Evolutionary conservation across 1,139 yeast genomes (phyloP).

Genomic region (Candida pseudoviswanathii): DNA sequence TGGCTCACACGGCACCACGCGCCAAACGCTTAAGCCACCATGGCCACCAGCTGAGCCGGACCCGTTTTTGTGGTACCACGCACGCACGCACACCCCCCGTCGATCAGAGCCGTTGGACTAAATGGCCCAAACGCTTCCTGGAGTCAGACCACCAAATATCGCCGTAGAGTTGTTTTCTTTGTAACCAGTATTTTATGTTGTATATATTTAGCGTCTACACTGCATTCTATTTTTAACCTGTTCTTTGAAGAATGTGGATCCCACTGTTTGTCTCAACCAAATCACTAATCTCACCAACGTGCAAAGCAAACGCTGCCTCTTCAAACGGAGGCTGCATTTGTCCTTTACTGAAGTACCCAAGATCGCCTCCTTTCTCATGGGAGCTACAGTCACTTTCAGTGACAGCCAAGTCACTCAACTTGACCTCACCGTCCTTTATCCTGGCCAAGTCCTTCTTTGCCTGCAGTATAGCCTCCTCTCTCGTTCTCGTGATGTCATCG

Average conservation of each 20-base stretch:
- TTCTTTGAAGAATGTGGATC: slow-evolving; percentile 82
- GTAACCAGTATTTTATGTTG: not conserved
- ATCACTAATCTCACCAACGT: slow-evolving; percentile 82
- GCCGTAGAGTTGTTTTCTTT: not conserved
- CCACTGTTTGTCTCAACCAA: slow-evolving; percentile 92
- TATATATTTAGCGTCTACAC: not conserved
- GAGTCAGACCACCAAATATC: not conserved
- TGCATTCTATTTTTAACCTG: slow-evolving; percentile 40
- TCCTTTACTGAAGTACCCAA: slow-evolving; percentile 85
- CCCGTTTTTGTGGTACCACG: not conserved
- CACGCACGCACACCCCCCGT: no score
- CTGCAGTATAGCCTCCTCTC: slow-evolving; percentile 80
- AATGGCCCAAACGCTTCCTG: not conserved
- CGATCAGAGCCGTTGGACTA: slow-evolving; percentile 1
- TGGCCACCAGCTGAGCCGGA: no score
- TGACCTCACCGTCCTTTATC: slow-evolving; percentile 69
- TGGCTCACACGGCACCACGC: not conserved
- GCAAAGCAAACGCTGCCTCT: slow-evolving; percentile 77
- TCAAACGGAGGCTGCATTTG: slow-evolving; percentile 96
- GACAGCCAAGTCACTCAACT: slow-evolving; percentile 71
- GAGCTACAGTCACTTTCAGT: slow-evolving; percentile 90
- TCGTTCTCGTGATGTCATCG: slow-evolving; percentile 66
- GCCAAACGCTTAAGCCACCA: no score
- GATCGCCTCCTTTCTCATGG: slow-evolving; percentile 85
- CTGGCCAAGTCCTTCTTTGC: slow-evolving; percentile 59